phyloP scores from a whole-genome alignment of 768 basidiomycete genomes.

The Mycena venus region DNA sequence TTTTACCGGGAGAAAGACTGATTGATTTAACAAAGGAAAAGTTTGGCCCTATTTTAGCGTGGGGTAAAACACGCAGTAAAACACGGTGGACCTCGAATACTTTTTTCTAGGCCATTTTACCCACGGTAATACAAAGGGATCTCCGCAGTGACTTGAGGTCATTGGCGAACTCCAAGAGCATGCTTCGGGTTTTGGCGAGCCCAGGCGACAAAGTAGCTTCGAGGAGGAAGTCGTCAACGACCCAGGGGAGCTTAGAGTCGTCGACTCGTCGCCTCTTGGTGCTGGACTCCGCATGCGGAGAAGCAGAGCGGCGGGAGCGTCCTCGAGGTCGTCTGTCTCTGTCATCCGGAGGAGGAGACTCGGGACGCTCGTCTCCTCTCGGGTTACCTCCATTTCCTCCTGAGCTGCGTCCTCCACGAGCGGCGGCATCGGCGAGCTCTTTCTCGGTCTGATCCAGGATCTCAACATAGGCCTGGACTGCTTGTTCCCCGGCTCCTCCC shows the following conservation, averaged over 20 bases:
- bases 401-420: neutral
- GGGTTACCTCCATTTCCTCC: neutral
- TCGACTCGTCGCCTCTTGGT: neutral
- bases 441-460: neutral
- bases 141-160: too few species aligned
- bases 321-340: neutral
- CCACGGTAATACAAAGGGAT: too few species aligned
- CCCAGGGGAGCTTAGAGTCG: neutral
- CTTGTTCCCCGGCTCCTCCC: neutral
- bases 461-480: neutral
- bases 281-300: neutral
- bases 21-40: too few species aligned
- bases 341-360: neutral
- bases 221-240: neutral
- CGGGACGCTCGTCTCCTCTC: neutral
- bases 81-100: too few species aligned
- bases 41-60: too few species aligned
- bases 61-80: too few species aligned
- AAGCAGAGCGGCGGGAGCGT: neutral
- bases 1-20: too few species aligned
- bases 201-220: too few species aligned
- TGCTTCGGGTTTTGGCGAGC: too few species aligned
- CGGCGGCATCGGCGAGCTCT: neutral
- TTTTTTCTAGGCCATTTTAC: too few species aligned
- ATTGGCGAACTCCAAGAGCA: too few species aligned